Conservation (phyloP, 352 stramenopile genomes). For the Stramenopiles sp. region DNA sequence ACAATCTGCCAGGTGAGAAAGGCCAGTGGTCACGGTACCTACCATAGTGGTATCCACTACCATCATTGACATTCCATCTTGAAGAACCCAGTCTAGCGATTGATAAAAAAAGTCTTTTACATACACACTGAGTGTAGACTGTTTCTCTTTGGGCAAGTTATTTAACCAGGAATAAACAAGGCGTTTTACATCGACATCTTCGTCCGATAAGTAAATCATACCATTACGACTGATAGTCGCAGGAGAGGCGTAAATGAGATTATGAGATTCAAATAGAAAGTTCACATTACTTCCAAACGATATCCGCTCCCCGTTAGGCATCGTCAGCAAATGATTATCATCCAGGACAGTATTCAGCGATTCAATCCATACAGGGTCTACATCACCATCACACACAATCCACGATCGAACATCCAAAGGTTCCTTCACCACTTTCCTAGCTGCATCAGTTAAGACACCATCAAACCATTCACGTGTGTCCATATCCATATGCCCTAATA, state of each 20-base stretch:
- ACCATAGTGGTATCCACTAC: constrained; percentile 76
- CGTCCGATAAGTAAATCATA: constrained; percentile 82
- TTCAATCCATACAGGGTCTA: constrained; percentile 87
- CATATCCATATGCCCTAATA: constrained; percentile 83
- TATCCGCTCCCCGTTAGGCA: constrained; percentile 84
- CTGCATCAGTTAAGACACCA: constrained; percentile 74
- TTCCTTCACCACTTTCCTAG: constrained; percentile 77
- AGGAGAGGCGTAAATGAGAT: constrained; percentile 79
- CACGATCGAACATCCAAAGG: constrained; percentile 77
- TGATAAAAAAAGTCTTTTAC: constrained; percentile 69
- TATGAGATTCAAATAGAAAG: constrained; percentile 85
- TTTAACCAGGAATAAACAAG: constrained; percentile 27
- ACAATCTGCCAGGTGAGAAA: constrained; percentile 54
- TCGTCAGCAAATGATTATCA: constrained; percentile 79
- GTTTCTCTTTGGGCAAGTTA: neutral
- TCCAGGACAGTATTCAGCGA: constrained; percentile 96
- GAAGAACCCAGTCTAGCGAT: constrained; percentile 54
- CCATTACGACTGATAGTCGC: constrained; percentile 80
- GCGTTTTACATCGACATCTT: constrained; percentile 39
- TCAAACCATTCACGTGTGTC: constrained; percentile 86
- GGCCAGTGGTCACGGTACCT: constrained; percentile 68
- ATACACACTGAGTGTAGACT: constrained; percentile 36
- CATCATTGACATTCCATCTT: constrained; percentile 50
- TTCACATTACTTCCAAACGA: constrained; percentile 65
- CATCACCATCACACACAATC: constrained; percentile 84